phyloP scores from a whole-genome alignment of 225 moss, liverwort and hornwort species.

The Polytrichum commune region DNA sequence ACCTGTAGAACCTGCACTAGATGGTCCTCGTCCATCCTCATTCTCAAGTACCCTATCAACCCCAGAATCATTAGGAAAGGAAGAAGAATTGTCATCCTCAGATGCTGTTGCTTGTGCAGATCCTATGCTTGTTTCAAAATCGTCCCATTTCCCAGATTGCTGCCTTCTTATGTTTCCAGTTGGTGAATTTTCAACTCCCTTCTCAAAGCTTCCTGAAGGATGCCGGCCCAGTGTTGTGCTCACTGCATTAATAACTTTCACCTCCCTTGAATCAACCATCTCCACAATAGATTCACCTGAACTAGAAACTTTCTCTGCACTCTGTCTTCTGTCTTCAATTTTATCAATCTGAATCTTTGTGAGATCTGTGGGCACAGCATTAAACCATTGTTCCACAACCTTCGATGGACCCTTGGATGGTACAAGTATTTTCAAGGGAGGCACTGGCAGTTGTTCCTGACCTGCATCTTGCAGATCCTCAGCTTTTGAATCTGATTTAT shows the following conservation, averaged over 20 bases:
- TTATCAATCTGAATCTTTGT: conserved; percentile 45
- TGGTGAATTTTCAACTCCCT: conserved; percentile 36
- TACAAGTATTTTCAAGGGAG: conserved; percentile 68
- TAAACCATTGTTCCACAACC: conserved; percentile 71
- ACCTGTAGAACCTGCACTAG: conserved; percentile 36
- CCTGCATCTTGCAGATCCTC: conserved; percentile 29
- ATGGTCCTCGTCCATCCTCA: conserved; percentile 57
- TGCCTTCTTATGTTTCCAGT: conserved; percentile 27
- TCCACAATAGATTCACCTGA: conserved; percentile 29
- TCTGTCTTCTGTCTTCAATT: conserved; percentile 39
- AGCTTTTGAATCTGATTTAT: conserved; percentile 25
- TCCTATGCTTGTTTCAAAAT: conserved; percentile 32
- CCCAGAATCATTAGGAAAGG: conserved; percentile 39
- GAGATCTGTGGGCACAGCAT: conserved; percentile 48
- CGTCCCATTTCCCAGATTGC: conserved; percentile 36
- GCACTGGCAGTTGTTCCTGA: conserved; percentile 36
- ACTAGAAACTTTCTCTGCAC: conserved; percentile 35
- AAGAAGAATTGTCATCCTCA: conserved; percentile 22
- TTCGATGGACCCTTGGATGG: conserved; percentile 69
- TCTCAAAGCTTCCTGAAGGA: conserved; percentile 48
- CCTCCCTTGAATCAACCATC: conserved; percentile 29
- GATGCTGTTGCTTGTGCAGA: conserved; percentile 19
- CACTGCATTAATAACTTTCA: conserved; percentile 22
- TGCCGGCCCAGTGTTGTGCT: conserved; percentile 43
- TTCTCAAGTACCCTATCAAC: conserved; percentile 57